Percentiles rank a stretch among this genome's conserved stretches.
These are phyloP conservation scores for Colletotrichum coccodes DNA, from an alignment of 2,329 filamentous ascomycete species.

Conservation along the genomic window DNA sequence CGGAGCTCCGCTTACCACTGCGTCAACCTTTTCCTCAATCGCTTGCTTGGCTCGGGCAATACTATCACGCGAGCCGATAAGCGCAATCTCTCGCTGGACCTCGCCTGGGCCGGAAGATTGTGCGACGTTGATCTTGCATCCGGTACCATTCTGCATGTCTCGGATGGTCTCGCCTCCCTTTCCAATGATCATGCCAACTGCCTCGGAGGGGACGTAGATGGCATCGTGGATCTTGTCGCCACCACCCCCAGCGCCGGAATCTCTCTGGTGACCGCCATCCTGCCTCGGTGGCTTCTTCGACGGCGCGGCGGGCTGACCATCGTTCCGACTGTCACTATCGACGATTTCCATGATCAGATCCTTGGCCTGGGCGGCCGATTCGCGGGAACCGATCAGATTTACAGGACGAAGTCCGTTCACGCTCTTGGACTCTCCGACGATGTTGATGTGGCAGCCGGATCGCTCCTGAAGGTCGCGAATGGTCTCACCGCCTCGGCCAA, in stretches of 20 bases:
- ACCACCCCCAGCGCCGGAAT: slow-evolving; percentile 45
- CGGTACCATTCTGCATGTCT: slow-evolving; percentile 87
- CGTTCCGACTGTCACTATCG: slow-evolving; percentile 83
- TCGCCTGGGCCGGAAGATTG: slow-evolving; percentile 82
- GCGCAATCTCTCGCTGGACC: slow-evolving; percentile 84
- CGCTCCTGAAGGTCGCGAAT: slow-evolving; percentile 92
- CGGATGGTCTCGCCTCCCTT: slow-evolving; percentile 95
- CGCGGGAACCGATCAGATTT: slow-evolving; percentile 84
- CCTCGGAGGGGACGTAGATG: slow-evolving; percentile 88
- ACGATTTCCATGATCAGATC: slow-evolving; percentile 94
- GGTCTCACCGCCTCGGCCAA: slow-evolving; percentile 92
- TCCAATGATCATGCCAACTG: slow-evolving; percentile 96
- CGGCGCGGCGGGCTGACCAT: slow-evolving; percentile 44
- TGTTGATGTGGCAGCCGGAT: slow-evolving; percentile 95
- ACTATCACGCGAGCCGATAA: slow-evolving; percentile 81
- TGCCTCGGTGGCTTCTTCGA: slow-evolving; percentile 43
- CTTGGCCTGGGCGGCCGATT: slow-evolving; percentile 81
- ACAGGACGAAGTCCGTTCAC: slow-evolving; percentile 90
- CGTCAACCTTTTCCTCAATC: slow-evolving; percentile 92
- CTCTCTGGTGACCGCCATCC: slow-evolving; percentile 43
- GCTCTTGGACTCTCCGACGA: slow-evolving; percentile 92
- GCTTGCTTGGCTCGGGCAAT: slow-evolving; percentile 84
- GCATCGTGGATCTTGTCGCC: slow-evolving; percentile 82
- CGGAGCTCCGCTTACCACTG: slow-evolving; percentile 71
- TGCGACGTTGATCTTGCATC: slow-evolving; percentile 95